phyloP scores from a whole-genome alignment of 2,329 filamentous ascomycete species.

The Ustulina deusta region DNA sequence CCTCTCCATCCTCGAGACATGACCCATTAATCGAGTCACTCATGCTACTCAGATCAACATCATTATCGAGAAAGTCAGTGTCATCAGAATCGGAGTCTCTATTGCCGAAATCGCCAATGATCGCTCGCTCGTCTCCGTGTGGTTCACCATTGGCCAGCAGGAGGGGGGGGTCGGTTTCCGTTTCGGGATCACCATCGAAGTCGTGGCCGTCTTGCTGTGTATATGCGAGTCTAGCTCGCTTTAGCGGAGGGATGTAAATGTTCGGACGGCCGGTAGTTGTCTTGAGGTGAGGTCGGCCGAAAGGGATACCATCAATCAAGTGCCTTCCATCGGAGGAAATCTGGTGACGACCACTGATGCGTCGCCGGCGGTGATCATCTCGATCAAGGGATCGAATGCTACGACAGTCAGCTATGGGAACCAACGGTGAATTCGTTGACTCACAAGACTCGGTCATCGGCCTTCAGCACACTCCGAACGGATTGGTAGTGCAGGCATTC shows the following conservation, averaged over 20 bases:
- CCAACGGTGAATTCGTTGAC: conserved; percentile 49
- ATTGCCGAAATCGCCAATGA: conserved; percentile 50
- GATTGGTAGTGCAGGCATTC: conserved; percentile 90
- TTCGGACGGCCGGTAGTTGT: conserved; percentile 70
- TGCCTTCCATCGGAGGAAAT: conserved; percentile 83
- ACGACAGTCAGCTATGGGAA: conserved; percentile 13
- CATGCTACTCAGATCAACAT: conserved; percentile 21
- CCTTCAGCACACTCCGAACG: conserved; percentile 76
- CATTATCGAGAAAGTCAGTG: conserved; percentile 42
- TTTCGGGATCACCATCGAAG: conserved; percentile 47
- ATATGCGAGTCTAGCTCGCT: conserved; percentile 68
- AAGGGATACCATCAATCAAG: conserved; percentile 86
- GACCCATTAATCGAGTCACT: conserved; percentile 16
- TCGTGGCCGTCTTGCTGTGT: conserved; percentile 47
- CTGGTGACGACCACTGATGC: conserved; percentile 81
- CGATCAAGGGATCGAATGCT: conserved; percentile 84
- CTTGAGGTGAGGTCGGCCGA: conserved; percentile 78
- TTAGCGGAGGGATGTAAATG: conserved; percentile 79
- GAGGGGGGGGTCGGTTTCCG: conserved; percentile 47
- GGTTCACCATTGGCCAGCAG: conserved; percentile 52
- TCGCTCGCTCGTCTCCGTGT: conserved; percentile 27
- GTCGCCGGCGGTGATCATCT: conserved; percentile 78
- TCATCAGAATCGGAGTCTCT: conserved; percentile 51
- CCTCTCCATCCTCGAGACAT: background rate
- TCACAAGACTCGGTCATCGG: conserved; percentile 86